Evolutionary conservation across 2,329 filamentous ascomycete genomes (phyloP).

Genomic region (Helminthosporium solani): DNA sequence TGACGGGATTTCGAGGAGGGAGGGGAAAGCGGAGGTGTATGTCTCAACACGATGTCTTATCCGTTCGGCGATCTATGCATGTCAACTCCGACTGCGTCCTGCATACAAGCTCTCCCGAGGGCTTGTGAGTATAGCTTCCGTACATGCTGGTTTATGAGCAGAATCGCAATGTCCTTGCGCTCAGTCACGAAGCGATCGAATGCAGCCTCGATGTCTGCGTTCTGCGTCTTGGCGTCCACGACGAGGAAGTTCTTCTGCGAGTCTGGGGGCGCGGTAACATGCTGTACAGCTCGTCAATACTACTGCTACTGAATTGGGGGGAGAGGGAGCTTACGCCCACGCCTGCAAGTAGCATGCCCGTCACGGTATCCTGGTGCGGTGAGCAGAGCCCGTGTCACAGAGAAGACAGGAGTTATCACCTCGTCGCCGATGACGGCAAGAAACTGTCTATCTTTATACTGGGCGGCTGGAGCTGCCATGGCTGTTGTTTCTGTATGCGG

Average conservation of each 20-base stretch:
- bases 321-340: slow-evolving; percentile 69
- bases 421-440: slow-evolving; percentile 98
- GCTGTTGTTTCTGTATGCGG: slow-evolving; percentile 10
- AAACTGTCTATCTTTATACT: slow-evolving; percentile 83
- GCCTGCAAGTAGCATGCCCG: slow-evolving; percentile 89
- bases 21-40: slow-evolving; percentile 94
- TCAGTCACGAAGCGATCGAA: slow-evolving; percentile 87
- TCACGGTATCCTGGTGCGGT: slow-evolving; percentile 78
- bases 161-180: slow-evolving; percentile 93
- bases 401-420: slow-evolving; percentile 60
- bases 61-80: slow-evolving; percentile 77
- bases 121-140: slow-evolving; percentile 19
- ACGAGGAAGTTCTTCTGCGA: slow-evolving; percentile 97
- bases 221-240: slow-evolving; percentile 92
- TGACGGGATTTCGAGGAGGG: slow-evolving; percentile 92
- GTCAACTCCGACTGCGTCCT: slow-evolving; percentile 9
- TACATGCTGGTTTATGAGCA: slow-evolving; percentile 98
- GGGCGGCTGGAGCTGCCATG: slow-evolving; percentile 62
- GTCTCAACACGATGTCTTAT: slow-evolving; percentile 89
- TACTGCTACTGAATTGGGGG: not conserved
- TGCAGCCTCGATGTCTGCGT: slow-evolving; percentile 78
- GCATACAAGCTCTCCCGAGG: not conserved
- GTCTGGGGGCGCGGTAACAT: slow-evolving; percentile 85
- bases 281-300: slow-evolving; percentile 54
- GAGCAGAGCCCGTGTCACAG: slow-evolving; percentile 11